Evolutionary conservation across 306 rosid species (phyloP), one percentile per base, ranked within the genome.

Genomic region (Gleditsia sinensis): DNA sequence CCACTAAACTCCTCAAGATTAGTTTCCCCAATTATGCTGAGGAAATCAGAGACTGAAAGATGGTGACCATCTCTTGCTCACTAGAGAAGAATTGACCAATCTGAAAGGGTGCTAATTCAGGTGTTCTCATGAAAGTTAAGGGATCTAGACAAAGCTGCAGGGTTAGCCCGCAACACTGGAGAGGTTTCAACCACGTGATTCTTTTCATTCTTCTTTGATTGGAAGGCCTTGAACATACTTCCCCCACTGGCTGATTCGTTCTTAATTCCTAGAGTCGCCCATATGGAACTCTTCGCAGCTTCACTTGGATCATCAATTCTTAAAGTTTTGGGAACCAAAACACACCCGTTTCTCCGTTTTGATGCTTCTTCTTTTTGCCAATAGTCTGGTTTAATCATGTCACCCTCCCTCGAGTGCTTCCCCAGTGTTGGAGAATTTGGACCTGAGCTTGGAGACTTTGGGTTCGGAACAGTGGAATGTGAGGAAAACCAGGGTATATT

Each of bases 231-330:
- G 14, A 88, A 89, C 89, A 91, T 76, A 11, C 90, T 83, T 60
- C 79, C 81, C 16, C 88, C 89, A 54, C 77, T 81, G 58, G 58
- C 33, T 34, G 92, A 75, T 69, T 92, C 98, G 46, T 93, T 90
- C 87, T 91, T 89, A 32, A 93, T 91, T 69, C 98, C 98, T 24
- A 93, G 96, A 25, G 98, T 91, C 30, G 88, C 87, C 98, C 98
- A 89, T 64, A 93, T 90, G 4, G 98, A 93, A 71, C 98, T 93
- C 93, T 86, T 93, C 19, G 97, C 97, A 75, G 98, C 97, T 60
- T 93, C 98, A 17, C 65, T 82, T 2, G 97, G 98, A 61, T 93
- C 95, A 76, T 86, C 96, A n/a, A 93, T 84, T 86, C 98, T 78
- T 20, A 93, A 81, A 0, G 97, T 93, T 83, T 91, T 93, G 0